These are phyloP conservation scores for Saprolegnia diclina DNA, from an alignment of 352 stramenopile species.

Conservation along the genomic window DNA sequence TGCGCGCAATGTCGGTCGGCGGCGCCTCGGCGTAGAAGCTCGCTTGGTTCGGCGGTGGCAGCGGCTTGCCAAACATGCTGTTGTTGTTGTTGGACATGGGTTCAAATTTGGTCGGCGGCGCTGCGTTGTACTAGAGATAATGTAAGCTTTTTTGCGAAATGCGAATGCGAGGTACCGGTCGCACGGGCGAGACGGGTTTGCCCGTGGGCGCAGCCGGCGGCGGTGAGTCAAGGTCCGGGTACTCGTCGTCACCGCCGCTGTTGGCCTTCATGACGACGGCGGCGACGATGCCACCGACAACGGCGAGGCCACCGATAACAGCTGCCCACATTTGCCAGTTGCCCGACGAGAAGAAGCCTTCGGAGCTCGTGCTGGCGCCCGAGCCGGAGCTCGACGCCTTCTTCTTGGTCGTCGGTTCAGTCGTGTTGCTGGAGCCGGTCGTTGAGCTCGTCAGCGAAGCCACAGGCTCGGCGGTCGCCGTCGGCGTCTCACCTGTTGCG, in stretches of 20 bases:
- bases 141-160: background rate
- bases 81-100: background rate
- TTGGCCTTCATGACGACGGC: conserved; percentile 10
- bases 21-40: conserved; percentile 5
- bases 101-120: background rate
- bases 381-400: background rate
- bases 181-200: conserved; percentile 2
- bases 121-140: background rate
- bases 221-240: conserved; percentile 5
- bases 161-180: background rate
- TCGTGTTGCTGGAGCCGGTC: background rate
- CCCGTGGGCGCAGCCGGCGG: background rate
- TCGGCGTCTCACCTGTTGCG: background rate
- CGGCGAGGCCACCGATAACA: background rate
- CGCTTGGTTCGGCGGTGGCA: background rate
- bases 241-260: background rate
- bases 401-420: background rate
- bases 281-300: conserved; percentile 5
- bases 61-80: background rate
- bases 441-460: background rate
- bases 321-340: conserved; percentile 12
- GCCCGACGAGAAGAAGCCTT: conserved; percentile 1
- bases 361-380: background rate
- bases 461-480: background rate
- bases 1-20: conserved; percentile 1